Base-by-base conservation (phyloP, 441 rosid genomes). In the Bocquillonia castaneifolia region DNA sequence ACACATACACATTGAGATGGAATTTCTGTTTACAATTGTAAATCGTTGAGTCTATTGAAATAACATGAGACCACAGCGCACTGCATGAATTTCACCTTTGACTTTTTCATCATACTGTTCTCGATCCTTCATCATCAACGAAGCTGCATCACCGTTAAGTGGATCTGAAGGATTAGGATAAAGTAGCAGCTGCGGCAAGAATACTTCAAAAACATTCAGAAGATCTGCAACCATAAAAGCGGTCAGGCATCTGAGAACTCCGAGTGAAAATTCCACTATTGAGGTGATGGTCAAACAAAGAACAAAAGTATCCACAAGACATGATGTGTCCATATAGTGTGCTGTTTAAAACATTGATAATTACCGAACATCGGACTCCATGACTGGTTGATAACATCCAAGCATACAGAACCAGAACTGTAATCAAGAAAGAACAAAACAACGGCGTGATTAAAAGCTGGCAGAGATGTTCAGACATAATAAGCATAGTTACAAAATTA, bases 341-440 rank as follows among this genome's bases (percentile, higher is more conserved):
- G 14, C 3, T 34, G 10, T 50, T 51, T 36, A 26, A 9, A 52
- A 14, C 17, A 52, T 54, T 69, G 53, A 59, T 37, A 66, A 72
- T 83, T 80, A 88, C 94, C 89, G 72, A 88, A 86, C 91, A 88
- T 86, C 61, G 94, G 94, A 79, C 91, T 88, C 94, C 94, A 88
- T 48, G 91, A 86, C 56, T 88, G 91, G 75, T 86, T 88, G 76
- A 88, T 88, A 40, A 88, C 89, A 73, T 88, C 94, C 84, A 86
- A 80, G 82, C 94, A 88, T 47, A 88, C 88, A 64, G 89, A 86
- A 64, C 94, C 94, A 6, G 89, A 88, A 70, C 91, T 88, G 87
- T 36, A 56, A 72, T 60, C 60, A 40, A 70, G 54, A 28, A 68
- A 58, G 55, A 52, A 48, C 10, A 22, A 36, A 39, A 29, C 51